Evolutionary conservation across 331 rosid species (phyloP).

Genomic region (Rosa hybrid): DNA sequence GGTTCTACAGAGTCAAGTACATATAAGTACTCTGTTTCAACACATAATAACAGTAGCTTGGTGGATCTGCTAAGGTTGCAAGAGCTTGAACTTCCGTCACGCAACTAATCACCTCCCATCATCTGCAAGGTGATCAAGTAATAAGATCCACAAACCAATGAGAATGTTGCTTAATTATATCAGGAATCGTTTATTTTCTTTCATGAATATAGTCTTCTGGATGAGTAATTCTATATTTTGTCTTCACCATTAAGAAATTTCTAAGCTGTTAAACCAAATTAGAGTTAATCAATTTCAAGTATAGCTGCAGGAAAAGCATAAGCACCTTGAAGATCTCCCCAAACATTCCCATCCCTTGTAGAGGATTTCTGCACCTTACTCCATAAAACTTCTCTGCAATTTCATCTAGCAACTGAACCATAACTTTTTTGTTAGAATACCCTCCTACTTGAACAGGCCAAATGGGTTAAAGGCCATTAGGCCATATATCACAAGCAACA

Average conservation of each 20-base stretch:
- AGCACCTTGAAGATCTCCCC: constrained; percentile 92
- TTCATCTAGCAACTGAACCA: constrained; percentile 79
- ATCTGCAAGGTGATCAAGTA: constrained; percentile 48
- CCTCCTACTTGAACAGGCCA: not conserved
- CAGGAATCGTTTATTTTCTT: not conserved
- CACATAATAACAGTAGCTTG: not conserved
- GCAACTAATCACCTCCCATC: constrained; percentile 68
- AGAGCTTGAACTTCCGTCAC: constrained; percentile 6
- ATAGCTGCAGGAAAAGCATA: not conserved
- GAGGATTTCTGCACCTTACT: constrained; percentile 75
- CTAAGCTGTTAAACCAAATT: not conserved
- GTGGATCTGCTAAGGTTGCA: constrained; percentile 1
- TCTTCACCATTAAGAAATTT: not conserved
- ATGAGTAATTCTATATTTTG: not conserved
- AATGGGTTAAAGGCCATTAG: not conserved
- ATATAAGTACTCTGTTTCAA: constrained; percentile 1
- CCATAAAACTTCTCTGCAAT: constrained; percentile 82
- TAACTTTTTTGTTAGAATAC: constrained; percentile 37
- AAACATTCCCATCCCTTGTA: constrained; percentile 94
- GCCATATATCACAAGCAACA: not conserved
- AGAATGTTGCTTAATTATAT: not conserved
- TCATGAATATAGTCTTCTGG: not conserved
- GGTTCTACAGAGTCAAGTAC: not conserved
- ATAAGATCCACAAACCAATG: constrained; percentile 11
- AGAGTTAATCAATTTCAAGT: not conserved